Evolutionary conservation across 2,329 filamentous ascomycete species (phyloP).

Genomic region (Blumeria hordei): DNA sequence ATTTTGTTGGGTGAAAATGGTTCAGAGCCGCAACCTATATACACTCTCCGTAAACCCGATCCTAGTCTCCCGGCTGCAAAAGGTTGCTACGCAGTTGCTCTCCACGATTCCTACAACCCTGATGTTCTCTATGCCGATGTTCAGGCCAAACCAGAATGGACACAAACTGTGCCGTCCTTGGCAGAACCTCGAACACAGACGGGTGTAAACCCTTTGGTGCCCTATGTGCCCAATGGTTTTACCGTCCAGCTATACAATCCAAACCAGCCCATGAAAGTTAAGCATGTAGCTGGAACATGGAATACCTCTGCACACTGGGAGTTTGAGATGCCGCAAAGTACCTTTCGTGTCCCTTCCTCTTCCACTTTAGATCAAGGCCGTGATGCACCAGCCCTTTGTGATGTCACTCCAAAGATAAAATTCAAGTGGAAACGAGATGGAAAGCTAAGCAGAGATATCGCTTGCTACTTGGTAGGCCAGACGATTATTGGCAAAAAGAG

Average conservation of each 20-base stretch:
- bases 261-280: conserved; percentile 55
- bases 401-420: conserved; percentile 46
- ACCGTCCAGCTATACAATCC: conserved; percentile 83
- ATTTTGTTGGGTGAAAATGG: conserved; percentile 44
- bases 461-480: conserved; percentile 65
- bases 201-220: conserved; percentile 40
- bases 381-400: conserved; percentile 28
- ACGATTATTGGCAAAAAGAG: conserved; percentile 49
- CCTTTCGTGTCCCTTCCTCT: conserved; percentile 57
- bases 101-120: conserved; percentile 60
- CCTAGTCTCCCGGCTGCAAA: conserved; percentile 42
- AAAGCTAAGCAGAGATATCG: conserved; percentile 65
- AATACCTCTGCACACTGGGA: conserved; percentile 64
- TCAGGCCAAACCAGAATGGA: conserved; percentile 62
- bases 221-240: conserved; percentile 56
- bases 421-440: conserved; percentile 84
- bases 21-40: conserved; percentile 55
- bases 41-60: conserved; percentile 55
- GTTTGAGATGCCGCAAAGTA: conserved; percentile 73
- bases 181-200: conserved; percentile 55
- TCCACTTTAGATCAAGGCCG: conserved; percentile 51
- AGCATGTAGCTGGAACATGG: conserved; percentile 51
- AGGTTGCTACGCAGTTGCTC: conserved; percentile 67
- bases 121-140: conserved; percentile 77
- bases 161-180: conserved; percentile 55